These are phyloP conservation scores for Apiotrichum akiyoshidainum DNA, from an alignment of 1,284 basidiomycete species.

Conservation along the genomic window DNA sequence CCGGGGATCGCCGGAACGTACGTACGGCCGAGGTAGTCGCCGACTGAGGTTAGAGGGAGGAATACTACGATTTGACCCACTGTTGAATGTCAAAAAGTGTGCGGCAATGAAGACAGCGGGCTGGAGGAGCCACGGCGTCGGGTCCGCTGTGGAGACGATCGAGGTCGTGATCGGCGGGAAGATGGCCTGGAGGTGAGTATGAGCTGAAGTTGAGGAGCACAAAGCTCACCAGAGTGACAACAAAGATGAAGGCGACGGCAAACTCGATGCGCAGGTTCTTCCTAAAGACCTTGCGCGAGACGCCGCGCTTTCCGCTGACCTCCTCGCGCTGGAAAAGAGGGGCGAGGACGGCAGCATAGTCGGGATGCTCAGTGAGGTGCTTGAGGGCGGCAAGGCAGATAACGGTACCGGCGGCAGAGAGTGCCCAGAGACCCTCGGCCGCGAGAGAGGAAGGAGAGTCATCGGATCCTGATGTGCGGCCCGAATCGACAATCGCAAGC, in stretches of 20 bases:
- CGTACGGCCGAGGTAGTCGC: constrained; percentile 74
- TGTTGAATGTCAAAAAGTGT: constrained; percentile 52
- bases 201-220: not conserved
- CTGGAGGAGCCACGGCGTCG: constrained; percentile 37
- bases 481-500: constrained; percentile 35
- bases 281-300: constrained; percentile 48
- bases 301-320: constrained; percentile 13
- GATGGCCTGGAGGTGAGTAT: constrained; percentile 59
- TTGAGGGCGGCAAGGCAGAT: constrained; percentile 32
- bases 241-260: constrained; percentile 70
- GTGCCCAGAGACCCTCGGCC: constrained; percentile 44
- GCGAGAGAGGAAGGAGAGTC: constrained; percentile 21
- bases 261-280: constrained; percentile 67
- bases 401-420: constrained; percentile 29
- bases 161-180: constrained; percentile 80
- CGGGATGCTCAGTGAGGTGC: constrained; percentile 30
- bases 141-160: constrained; percentile 62
- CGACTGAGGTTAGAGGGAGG: constrained; percentile 56
- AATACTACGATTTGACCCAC: constrained; percentile 50
- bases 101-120: constrained; percentile 48
- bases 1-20: constrained; percentile 65
- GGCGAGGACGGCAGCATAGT: constrained; percentile 25
- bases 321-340: constrained; percentile 18
- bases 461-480: not conserved
- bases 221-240: constrained; percentile 72